Evolutionary conservation across 192 early-diverging fungal genomes (phyloP).

Genomic region (Backusella tarrabulga): DNA sequence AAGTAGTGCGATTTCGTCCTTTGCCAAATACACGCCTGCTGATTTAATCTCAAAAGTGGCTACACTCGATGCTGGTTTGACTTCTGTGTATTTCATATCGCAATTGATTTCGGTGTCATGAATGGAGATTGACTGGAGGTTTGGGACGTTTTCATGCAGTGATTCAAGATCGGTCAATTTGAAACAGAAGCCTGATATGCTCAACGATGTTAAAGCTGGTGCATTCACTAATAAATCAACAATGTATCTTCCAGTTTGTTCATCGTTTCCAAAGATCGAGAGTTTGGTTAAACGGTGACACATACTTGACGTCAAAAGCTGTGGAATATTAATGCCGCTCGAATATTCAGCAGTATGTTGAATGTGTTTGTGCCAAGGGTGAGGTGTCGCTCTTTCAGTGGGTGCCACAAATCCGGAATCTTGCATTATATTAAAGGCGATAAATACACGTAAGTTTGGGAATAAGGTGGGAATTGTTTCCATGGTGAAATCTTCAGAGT

Average conservation of each 20-base stretch:
- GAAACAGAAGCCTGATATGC: background rate
- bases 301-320: background rate
- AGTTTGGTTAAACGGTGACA: background rate
- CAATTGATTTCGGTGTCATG: background rate
- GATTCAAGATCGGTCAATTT: background rate
- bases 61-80: background rate
- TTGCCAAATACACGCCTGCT: background rate
- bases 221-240: background rate
- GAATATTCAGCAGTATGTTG: background rate
- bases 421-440: background rate
- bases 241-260: background rate
- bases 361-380: background rate
- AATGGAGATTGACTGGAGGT: background rate
- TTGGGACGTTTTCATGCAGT: background rate
- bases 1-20: background rate
- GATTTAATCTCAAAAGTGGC: background rate
- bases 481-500: background rate
- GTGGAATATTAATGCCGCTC: background rate
- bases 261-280: background rate
- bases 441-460: background rate
- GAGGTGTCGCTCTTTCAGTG: background rate
- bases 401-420: background rate
- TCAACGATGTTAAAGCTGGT: background rate
- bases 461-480: background rate
- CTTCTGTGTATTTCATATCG: background rate